Evolutionary conservation across 2,329 filamentous ascomycete genomes (phyloP).

Genomic region (Metarhizium rileyi): DNA sequence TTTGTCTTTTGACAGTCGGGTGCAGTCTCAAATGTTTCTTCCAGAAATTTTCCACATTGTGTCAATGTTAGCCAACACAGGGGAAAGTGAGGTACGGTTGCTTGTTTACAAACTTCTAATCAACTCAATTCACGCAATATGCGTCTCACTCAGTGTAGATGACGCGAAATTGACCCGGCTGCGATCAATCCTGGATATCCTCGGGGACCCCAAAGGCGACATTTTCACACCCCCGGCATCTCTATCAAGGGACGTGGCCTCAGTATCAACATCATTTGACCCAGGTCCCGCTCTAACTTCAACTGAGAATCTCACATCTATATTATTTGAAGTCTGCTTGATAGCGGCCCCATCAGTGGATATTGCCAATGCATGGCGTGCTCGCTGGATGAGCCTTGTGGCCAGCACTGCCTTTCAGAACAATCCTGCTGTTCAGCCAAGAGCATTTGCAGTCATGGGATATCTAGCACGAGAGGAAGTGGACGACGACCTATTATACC

Average conservation of each 20-base stretch:
- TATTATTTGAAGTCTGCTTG: conserved; percentile 54
- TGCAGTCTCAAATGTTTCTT: conserved; percentile 57
- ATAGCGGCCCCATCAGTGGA: conserved; percentile 55
- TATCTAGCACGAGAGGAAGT: conserved; percentile 62
- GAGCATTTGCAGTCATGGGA: conserved; percentile 62
- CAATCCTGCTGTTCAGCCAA: conserved; percentile 60
- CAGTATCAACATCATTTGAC: conserved; percentile 45
- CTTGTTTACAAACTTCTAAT: conserved; percentile 54
- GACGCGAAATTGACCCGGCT: conserved; percentile 48
- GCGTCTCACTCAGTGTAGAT: conserved; percentile 54
- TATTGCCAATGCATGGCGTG: conserved; percentile 58
- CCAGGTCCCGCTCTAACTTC: conserved; percentile 39
- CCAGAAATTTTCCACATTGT: conserved; percentile 63
- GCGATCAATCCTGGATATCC: conserved; percentile 43
- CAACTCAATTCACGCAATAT: conserved; percentile 59
- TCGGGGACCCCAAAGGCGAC: conserved; percentile 51
- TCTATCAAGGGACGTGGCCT: conserved; percentile 41
- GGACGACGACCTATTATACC: conserved; percentile 61
- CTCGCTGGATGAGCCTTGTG: conserved; percentile 64
- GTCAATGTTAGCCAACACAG: conserved; percentile 61
- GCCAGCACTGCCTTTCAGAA: conserved; percentile 65
- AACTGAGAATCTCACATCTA: conserved; percentile 50
- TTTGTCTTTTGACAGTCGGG: conserved; percentile 57
- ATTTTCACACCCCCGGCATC: conserved; percentile 41
- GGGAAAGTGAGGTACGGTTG: conserved; percentile 43